phyloP scores from a whole-genome alignment of 306 rosid species.

The Fagus sylvatica region DNA sequence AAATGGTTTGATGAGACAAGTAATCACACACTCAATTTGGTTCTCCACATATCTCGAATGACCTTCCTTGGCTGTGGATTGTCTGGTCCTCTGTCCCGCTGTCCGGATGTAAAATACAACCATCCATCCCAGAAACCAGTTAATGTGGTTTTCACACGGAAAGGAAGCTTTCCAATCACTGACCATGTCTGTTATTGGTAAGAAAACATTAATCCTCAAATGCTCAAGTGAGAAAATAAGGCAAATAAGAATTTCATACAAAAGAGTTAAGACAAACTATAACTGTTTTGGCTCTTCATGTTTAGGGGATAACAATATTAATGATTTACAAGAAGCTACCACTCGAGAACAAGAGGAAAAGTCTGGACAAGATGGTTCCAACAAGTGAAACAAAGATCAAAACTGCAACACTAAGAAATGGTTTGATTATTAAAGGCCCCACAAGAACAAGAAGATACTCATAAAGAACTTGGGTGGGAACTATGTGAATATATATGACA shows the following conservation, averaged over 20 bases:
- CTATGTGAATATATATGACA: background rate
- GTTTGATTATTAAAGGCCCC: background rate
- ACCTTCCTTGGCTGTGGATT: slow-evolving; percentile 84
- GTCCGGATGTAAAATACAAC: slow-evolving; percentile 90
- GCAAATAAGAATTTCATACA: background rate
- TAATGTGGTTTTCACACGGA: slow-evolving; percentile 75
- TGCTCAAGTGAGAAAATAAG: background rate
- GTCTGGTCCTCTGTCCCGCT: slow-evolving; percentile 89
- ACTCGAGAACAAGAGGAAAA: background rate
- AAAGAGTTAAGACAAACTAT: background rate
- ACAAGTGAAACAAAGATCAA: too few relatives aligned
- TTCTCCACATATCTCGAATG: slow-evolving; percentile 73
- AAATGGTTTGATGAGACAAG: background rate
- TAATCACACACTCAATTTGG: slow-evolving; percentile 49
- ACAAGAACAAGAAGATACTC: background rate
- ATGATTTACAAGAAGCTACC: background rate
- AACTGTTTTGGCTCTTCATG: background rate
- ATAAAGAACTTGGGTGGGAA: background rate
- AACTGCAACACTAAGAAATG: background rate
- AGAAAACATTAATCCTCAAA: background rate
- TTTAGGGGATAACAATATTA: too few relatives aligned
- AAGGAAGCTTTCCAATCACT: slow-evolving; percentile 94
- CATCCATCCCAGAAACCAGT: slow-evolving; percentile 82
- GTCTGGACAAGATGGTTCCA: too few relatives aligned
- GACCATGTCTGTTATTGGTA: slow-evolving; percentile 68